Conservation (phyloP, 164 flowering plant genomes). For the Umbellularia californica region DNA sequence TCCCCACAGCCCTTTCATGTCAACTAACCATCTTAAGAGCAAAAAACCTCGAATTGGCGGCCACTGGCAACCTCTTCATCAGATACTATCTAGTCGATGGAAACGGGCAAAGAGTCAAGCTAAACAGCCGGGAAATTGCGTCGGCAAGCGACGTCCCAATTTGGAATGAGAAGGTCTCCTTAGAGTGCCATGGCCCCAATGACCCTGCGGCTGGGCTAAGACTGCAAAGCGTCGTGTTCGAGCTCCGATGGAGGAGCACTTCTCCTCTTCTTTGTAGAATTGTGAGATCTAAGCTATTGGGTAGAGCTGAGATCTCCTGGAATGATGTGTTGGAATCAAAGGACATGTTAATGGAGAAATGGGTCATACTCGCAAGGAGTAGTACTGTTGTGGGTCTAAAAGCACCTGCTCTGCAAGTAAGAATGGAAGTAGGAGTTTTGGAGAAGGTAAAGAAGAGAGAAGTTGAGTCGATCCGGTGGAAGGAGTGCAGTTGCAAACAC, state of each 20-base stretch:
- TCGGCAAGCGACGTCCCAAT: no score
- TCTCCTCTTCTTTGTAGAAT: slow-evolving; percentile 27
- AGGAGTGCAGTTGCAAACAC: slow-evolving; percentile 23
- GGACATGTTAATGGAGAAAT: slow-evolving; percentile 35
- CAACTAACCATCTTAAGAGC: no score
- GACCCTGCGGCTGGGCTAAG: slow-evolving; percentile 32
- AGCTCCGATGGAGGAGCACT: slow-evolving; percentile 49
- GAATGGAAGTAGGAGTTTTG: slow-evolving; percentile 12
- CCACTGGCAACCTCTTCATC: no score
- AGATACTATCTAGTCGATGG: no score
- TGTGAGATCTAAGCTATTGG: slow-evolving; percentile 40
- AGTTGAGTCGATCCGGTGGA: slow-evolving; percentile 3
- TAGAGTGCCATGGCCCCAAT: no score
- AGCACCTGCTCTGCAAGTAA: slow-evolving; percentile 20
- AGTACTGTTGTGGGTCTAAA: slow-evolving; percentile 3
- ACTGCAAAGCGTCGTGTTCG: slow-evolving; percentile 49
- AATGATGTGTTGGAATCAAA: slow-evolving; percentile 38
- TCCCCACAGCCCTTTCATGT: no score
- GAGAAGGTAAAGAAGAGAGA: background rate
- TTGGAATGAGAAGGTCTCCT: no score
- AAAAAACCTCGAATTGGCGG: no score
- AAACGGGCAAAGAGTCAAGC: no score
- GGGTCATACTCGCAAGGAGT: slow-evolving; percentile 13
- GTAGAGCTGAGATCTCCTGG: slow-evolving; percentile 57
- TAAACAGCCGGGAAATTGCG: no score